Evolutionary conservation across 2,329 filamentous ascomycete genomes (phyloP), one percentile per base, ranked within the genome.

Genomic region (Phyllosticta citriasiana): DNA sequence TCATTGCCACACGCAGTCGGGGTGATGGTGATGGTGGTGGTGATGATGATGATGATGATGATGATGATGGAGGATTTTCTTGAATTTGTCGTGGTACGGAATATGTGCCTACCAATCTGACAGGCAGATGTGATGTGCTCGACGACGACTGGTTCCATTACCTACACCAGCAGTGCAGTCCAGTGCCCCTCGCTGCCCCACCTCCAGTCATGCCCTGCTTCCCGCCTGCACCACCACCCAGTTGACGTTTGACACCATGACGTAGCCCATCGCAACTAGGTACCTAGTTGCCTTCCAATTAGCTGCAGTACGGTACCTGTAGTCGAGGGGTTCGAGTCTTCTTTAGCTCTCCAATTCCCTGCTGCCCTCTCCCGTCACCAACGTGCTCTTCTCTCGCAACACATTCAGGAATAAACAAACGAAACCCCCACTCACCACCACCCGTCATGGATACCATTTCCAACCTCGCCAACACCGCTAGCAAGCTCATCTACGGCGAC

Each of bases 401-500:
- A 55, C 33, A 7, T 24, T 47, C 30, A n/a, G 19, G 22, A 22
- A 33, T 6, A 16, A 0, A 4, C 24, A 54, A 24, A 27, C 40
- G 2, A 54, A 14, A 55, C 47, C n/a, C 25, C 10, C 10, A 51
- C 1, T 25, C 12, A 26, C 7, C 16, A 24, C 16, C 10, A 19
- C 10, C 57, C 57, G 66, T 25, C 59, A 75, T 75, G 74, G 73
- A 76, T 67, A 73, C 72, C 7, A 69, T 76, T 57, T 72, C 57
- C 69, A 75, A 72, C 65, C 66, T 70, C 35, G 71, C 70, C 22
- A 66, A 62, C 4, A 65, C 68, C 4, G 73, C 70, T 25, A 73
- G 67, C 63, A 74, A 73, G 64, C 64, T 69, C 53, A 72, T 76
- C 65, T 76, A 71, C 63, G 73, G 74, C 27, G 72, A 74, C 53